Evolutionary conservation across 768 basidiomycete genomes (phyloP), one percentile per base, ranked within the genome.

Genomic region (Naematelia encephala): DNA sequence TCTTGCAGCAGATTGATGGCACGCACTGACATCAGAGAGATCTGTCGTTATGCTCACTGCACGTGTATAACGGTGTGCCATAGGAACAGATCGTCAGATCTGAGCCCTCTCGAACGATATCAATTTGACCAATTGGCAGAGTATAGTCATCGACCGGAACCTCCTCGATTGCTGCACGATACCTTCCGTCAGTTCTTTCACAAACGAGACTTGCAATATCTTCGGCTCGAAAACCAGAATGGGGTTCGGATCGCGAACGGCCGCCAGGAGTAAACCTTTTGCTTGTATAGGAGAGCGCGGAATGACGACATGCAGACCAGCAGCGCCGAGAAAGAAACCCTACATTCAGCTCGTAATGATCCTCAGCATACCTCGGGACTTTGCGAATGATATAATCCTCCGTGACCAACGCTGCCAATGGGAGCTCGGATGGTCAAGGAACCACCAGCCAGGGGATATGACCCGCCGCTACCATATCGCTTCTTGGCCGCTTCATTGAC

Each of bases 161-260:
- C 78, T 96, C 90, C 73, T 97, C 92, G 39, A 93, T 87, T 87
- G 92, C 85, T 46, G 91, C 92, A 51, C 92, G 86, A 74, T 97
- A 97, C n/a, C 63, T 64, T 44, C n/a, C 10, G 14, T 27, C 10
- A 54, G 16, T 22, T 30, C 21, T n/a, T 26, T 34, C 8, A 22
- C 22, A 11, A 14, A 3, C 23, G 22, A 22, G 5, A 56, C 64
- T 54, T 47, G 62, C 13, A 97, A 80, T 57, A 94, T 84, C 80
- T 77, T 97, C 87, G 92, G 92, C 76, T 97, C 92, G 86, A 97
- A 90, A 77, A 97, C 90, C 45, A 97, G 84, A 13, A 91, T 89
- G 0, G 93, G 93, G 69, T 93, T 93, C 0, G 90, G 89, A 69
- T 97, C 92, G 30, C 91, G 84, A 54, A 97, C 90, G 0, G 91